Base-by-base conservation (phyloP, 345 rosid species). In the Laguncularia racemosa region DNA sequence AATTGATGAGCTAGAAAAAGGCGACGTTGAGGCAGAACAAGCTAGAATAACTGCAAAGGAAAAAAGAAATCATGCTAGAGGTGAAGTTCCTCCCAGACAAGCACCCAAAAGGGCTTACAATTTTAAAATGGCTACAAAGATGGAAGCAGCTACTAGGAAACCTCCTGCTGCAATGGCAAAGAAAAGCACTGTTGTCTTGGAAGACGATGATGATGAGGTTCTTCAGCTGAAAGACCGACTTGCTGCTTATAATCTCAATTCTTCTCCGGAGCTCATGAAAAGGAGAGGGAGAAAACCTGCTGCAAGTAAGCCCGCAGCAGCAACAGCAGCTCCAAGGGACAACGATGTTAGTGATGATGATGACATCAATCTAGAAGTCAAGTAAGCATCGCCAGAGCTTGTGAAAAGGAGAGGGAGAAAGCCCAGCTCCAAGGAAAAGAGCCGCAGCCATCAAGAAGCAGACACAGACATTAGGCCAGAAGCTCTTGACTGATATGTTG, bases 141-240 rank as follows among this genome's bases (percentile, higher is more conserved):
- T 58, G 4, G 75, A 64, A 28, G 70, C 66, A 50, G 85, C 56
- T 58, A 33, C 82, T 23, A 82, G 51, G 83, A 95, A 85, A 65
- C 78, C 82, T 50, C 81, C 93, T 51, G 79, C 78, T 50, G 59
- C 52, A 17, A 72, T 78, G 97, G 14, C 51, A 20, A 49, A 57
- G 44, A 56, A 55, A 50, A 18, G 26, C 16, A 46, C 60, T 16
- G 16, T 43, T 2, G 55, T 67, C 44, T 26, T 44, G 56, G 78
- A 74, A 0, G 81, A n/a, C n/a, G n/a, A 76, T 2, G 85, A 74
- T 13, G 83, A 73, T 0, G 84, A 83, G 57, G 58, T 93, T 58
- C 65, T 84, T 48, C 79, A 83, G 44, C 64, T 90, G 53, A 81
- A 83, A 61, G 81, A 83, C 48, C 64, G 97, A 45, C 86, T 93